These are phyloP conservation scores for Crithidia mellificae DNA, from an alignment of 208 protist genomes.

Conservation along the genomic window DNA sequence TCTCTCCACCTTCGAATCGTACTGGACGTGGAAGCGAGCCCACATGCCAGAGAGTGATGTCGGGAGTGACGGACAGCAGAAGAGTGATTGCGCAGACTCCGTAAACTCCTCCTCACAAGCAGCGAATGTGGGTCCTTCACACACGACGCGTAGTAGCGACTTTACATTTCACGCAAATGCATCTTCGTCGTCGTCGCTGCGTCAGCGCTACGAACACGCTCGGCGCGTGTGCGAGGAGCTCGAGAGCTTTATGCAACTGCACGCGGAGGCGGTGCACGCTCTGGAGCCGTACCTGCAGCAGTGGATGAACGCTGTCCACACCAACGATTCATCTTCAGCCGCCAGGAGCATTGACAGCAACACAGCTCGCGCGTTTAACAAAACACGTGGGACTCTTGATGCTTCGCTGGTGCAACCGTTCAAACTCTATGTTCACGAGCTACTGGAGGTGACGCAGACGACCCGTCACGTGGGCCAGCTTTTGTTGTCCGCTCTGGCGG, in stretches of 20 bases:
- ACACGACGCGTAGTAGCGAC: too few species aligned
- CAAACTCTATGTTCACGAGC: constrained; percentile 14
- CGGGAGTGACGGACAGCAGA: too few species aligned
- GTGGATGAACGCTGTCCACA: constrained; percentile 1
- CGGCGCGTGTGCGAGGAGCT: constrained; percentile 25
- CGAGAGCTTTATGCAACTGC: constrained; percentile 24
- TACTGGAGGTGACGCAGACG: constrained; percentile 32
- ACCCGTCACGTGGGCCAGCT: constrained; percentile 20
- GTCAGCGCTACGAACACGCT: constrained; percentile 31
- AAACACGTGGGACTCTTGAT: too few species aligned
- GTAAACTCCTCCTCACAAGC: too few species aligned
- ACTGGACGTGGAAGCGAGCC: constrained; percentile 29
- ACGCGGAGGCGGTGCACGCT: constrained; percentile 29
- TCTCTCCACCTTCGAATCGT: constrained; percentile 28
- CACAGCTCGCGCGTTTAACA: too few species aligned
- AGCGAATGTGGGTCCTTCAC: too few species aligned
- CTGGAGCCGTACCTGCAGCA: constrained; percentile 28
- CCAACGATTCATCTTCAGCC: too few species aligned
- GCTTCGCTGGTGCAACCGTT: constrained; percentile 9
- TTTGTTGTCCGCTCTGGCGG: constrained; percentile 21
- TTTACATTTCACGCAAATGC: too few species aligned
- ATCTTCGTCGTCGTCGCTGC: constrained; percentile 13
- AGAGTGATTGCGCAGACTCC: too few species aligned
- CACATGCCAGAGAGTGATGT: constrained; percentile 4
- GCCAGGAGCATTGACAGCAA: too few species aligned